Base-by-base conservation (phyloP, 1,284 basidiomycete species). In the Malassezia equina region DNA sequence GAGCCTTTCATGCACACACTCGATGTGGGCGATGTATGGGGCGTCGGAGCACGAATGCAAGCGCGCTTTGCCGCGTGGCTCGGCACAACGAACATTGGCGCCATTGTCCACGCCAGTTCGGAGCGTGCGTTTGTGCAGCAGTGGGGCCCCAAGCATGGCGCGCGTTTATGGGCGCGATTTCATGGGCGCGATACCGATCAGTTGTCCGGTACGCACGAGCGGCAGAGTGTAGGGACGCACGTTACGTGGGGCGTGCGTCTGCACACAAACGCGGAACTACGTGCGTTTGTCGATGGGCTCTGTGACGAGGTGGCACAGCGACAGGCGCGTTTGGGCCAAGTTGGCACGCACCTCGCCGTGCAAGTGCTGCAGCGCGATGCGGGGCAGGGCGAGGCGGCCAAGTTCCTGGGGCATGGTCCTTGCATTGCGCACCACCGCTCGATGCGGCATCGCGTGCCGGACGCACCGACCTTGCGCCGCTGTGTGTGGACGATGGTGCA, bases 331-430 rank as follows among this genome's bases (percentile, higher is more conserved):
- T 93, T 91, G 66, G 77, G 93, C 4, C 28, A 90, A 88, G 75
- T 85, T 88, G n/a, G 79, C 81, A 25, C 81, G 79, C 58, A 80
- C 87, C 7, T 78, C 90, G 68, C 80, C 82, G 50, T 81, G 78
- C 36, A 80, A 85, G 78, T 96, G 59, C 85, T 96, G 86, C 84
- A 84, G 62, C 81, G 93, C 7, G 82, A 81, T 50, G 89, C 93
- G 0, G n/a, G n/a, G 5, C 90, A 91, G 0, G 78, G 86, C 11
- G 94, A 98, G 69, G 82, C 88, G n/a, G 85, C 91, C 0, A 98
- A 96, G 86, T 95, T 95, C 62, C 80, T 96, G 63, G 93, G 93
- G 0, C 91, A 96, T 67, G 93, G 93, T 1, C 76, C 81, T 9
- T 95, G 90, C 73, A 84, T 90, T 51, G 80, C 83, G 0, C 86